Evolutionary conservation across 2,329 filamentous ascomycete genomes (phyloP).

Genomic region (Pseudocercospora eumusae): DNA sequence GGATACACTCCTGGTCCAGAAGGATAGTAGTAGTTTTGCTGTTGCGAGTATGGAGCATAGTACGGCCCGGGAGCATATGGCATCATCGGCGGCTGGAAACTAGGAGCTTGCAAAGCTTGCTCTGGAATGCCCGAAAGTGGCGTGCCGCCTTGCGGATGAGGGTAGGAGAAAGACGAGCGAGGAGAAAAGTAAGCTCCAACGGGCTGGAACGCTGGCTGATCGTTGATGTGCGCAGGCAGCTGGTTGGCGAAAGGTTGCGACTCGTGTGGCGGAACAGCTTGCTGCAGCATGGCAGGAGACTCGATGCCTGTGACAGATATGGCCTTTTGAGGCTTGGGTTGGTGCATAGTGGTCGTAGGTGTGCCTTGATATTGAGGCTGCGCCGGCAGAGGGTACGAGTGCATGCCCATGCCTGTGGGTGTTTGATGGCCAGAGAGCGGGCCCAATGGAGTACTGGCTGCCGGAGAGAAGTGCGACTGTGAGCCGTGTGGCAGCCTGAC

Average conservation of each 20-base stretch:
- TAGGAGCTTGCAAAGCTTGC: slow-evolving; percentile 83
- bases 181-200: slow-evolving; percentile 54
- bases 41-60: slow-evolving; percentile 60
- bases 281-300: slow-evolving; percentile 68
- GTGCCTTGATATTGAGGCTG: slow-evolving; percentile 62
- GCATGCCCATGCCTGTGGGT: slow-evolving; percentile 53
- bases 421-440: slow-evolving; percentile 41
- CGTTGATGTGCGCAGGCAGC: slow-evolving; percentile 73
- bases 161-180: slow-evolving; percentile 56
- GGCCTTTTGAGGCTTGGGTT: slow-evolving; percentile 90
- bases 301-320: slow-evolving; percentile 93
- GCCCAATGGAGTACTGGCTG: slow-evolving; percentile 37
- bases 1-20: slow-evolving; percentile 38
- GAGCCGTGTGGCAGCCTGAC: slow-evolving; percentile 75
- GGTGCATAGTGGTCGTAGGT: slow-evolving; percentile 76
- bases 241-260: slow-evolving; percentile 94
- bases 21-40: slow-evolving; percentile 61
- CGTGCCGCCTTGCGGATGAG: slow-evolving; percentile 72
- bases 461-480: slow-evolving; percentile 39
- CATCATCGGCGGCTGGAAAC: slow-evolving; percentile 72
- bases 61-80: slow-evolving; percentile 59
- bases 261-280: slow-evolving; percentile 52
- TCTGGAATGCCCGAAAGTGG: slow-evolving; percentile 91
- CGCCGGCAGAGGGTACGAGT: slow-evolving; percentile 57
- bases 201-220: slow-evolving; percentile 55